Conservation (phyloP, 352 stramenopile genomes). For the Pythium sp. region DNA sequence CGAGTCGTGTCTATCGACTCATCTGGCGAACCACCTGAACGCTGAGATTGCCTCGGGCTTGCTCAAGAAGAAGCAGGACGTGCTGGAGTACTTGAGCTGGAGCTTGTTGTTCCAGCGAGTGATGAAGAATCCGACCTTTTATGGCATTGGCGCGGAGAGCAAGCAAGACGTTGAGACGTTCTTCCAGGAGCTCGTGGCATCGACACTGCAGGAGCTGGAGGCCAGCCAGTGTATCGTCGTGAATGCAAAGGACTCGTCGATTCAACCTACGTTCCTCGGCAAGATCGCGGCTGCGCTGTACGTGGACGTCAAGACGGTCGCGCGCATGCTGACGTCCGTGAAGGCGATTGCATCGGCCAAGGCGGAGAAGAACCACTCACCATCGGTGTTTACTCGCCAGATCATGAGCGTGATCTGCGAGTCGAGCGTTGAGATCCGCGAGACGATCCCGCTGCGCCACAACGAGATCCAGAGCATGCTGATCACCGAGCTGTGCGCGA, state of each 20-base stretch:
- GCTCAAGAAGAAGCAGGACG: constrained; percentile 86
- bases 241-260: constrained; percentile 26
- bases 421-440: constrained; percentile 90
- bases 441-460: constrained; percentile 94
- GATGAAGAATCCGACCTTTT: constrained; percentile 95
- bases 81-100: constrained; percentile 96
- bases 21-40: constrained; percentile 95
- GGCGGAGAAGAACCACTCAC: constrained; percentile 11
- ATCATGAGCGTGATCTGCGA: constrained; percentile 60
- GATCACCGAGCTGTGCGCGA: constrained; percentile 44
- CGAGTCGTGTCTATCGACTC: constrained; percentile 91
- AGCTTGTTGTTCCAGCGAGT: constrained; percentile 97
- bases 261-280: constrained; percentile 87
- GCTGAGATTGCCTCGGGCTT: constrained; percentile 94
- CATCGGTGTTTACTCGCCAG: constrained; percentile 22
- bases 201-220: constrained; percentile 80
- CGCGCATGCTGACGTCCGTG: constrained; percentile 57
- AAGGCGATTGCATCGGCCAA: constrained; percentile 20
- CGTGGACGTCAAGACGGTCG: constrained; percentile 89
- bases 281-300: constrained; percentile 96
- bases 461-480: constrained; percentile 94
- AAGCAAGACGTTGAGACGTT: constrained; percentile 51
- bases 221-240: constrained; percentile 84
- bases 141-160: constrained; percentile 77
- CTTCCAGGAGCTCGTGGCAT: constrained; percentile 80